Evolutionary conservation across 2,329 filamentous ascomycete species (phyloP).

Genomic region (Xylaria sp.): DNA sequence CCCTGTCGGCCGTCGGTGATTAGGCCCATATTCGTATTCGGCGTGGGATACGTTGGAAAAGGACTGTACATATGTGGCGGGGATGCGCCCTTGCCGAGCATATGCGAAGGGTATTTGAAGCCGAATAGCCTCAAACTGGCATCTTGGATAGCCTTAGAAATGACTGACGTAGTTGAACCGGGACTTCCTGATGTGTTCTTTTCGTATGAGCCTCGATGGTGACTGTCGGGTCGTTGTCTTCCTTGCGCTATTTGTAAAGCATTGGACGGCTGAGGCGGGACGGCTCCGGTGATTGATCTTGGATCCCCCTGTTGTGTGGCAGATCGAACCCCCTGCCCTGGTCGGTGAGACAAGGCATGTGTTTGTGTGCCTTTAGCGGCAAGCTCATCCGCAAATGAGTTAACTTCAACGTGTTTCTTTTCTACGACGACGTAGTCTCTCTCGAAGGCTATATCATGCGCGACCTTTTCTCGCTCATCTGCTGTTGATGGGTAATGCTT

Average conservation of each 20-base stretch:
- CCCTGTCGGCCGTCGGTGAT: conserved; percentile 73
- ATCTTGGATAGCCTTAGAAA: conserved; percentile 94
- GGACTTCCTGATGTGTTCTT: conserved; percentile 75
- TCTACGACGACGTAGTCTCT: conserved; percentile 97
- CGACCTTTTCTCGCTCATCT: conserved; percentile 74
- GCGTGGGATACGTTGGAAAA: conserved; percentile 85
- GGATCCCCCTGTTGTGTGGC: conserved; percentile 81
- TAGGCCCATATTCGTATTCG: conserved; percentile 69
- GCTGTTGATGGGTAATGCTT: conserved; percentile 50
- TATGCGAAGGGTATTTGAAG: conserved; percentile 73
- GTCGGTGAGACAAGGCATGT: conserved; percentile 61
- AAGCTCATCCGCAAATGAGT: conserved; percentile 95
- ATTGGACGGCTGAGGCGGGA: conserved; percentile 73
- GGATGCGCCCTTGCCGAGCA: conserved; percentile 72
- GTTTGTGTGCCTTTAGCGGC: conserved; percentile 75
- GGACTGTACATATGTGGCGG: conserved; percentile 81
- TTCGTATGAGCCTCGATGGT: conserved; percentile 84
- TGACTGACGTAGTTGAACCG: conserved; percentile 83
- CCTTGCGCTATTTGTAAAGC: conserved; percentile 80
- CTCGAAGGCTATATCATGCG: conserved; percentile 89
- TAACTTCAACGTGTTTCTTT: conserved; percentile 94
- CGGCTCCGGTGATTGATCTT: conserved; percentile 74
- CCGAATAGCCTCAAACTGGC: conserved; percentile 82
- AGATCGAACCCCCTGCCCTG: conserved; percentile 75
- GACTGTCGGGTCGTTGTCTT: conserved; percentile 72